These are phyloP conservation scores for Carex arenaria DNA, from an alignment of 202 grass and related monocot genomes.

Conservation along the genomic window DNA sequence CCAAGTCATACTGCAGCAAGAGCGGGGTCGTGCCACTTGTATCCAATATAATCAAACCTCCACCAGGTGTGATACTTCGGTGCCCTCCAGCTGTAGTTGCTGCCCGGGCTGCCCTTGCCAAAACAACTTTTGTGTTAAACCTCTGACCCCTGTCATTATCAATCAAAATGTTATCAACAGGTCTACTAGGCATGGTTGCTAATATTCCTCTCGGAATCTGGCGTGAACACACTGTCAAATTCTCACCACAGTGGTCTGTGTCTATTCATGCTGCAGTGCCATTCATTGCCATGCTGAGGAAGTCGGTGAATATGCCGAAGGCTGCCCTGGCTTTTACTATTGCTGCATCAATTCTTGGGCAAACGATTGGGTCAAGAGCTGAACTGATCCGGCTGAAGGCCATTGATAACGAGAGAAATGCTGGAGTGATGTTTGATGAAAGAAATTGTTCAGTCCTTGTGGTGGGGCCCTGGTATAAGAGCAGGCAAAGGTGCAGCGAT, in stretches of 20 bases:
- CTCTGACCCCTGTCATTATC: conserved; percentile 66
- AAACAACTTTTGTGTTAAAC: conserved; percentile 54
- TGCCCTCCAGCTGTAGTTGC: conserved; percentile 67
- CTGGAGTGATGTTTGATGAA: not conserved
- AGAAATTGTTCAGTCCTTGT: conserved; percentile 1
- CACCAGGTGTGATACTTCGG: conserved; percentile 56
- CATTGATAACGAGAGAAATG: conserved; percentile 17
- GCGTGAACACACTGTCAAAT: conserved; percentile 78
- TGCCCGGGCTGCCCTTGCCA: conserved; percentile 56
- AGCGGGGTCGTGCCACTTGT: conserved; percentile 60
- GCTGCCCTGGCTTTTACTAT: conserved; percentile 75
- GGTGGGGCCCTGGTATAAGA: conserved; percentile 2
- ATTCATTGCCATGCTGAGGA: conserved; percentile 84
- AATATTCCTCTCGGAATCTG: conserved; percentile 84
- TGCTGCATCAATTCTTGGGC: conserved; percentile 70
- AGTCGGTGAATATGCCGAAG: conserved; percentile 86
- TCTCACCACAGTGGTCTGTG: conserved; percentile 67
- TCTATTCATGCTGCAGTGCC: conserved; percentile 79
- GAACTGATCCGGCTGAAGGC: conserved; percentile 56
- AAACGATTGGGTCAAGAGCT: conserved; percentile 77
- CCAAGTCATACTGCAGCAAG: conserved; percentile 57
- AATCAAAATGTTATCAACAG: conserved; percentile 66
- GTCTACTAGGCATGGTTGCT: conserved; percentile 68
- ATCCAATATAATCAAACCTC: conserved; percentile 56
- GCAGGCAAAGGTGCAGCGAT: conserved; percentile 17